phyloP scores from a whole-genome alignment of 352 stramenopile genomes.

The Pythium diclinum region DNA sequence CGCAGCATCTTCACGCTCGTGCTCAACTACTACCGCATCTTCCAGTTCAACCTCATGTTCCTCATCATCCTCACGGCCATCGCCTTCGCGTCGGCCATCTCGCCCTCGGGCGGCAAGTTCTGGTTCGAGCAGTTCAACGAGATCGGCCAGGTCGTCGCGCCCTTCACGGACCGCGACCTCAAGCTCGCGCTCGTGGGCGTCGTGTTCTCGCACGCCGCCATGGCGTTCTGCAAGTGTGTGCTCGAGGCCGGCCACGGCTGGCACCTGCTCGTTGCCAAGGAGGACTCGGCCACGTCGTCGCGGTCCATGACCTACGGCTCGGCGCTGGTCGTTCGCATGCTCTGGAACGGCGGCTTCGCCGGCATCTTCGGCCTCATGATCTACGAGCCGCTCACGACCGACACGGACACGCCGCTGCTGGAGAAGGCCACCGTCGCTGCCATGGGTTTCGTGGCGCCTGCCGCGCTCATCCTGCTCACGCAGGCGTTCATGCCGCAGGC shows the following conservation, averaged over 20 bases:
- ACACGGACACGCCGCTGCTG: slow-evolving; percentile 25
- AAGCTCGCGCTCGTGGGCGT: slow-evolving; percentile 38
- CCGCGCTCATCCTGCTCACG: slow-evolving; percentile 29
- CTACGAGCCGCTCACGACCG: slow-evolving; percentile 25
- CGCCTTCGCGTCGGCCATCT: slow-evolving; percentile 30
- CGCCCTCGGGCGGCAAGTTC: slow-evolving; percentile 30
- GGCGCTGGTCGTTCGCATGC: slow-evolving; percentile 33
- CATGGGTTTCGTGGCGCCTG: slow-evolving; percentile 27
- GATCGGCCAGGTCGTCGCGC: slow-evolving; percentile 32
- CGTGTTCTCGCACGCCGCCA: slow-evolving; percentile 29
- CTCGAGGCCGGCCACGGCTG: slow-evolving; percentile 39
- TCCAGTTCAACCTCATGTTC: slow-evolving; percentile 60
- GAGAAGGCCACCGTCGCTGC: slow-evolving; percentile 15
- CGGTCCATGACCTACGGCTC: slow-evolving; percentile 39
- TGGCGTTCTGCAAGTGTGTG: slow-evolving; percentile 34
- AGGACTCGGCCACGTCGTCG: slow-evolving; percentile 33
- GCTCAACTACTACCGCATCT: slow-evolving; percentile 49
- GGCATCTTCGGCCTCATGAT: slow-evolving; percentile 40
- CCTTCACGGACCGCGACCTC: slow-evolving; percentile 34
- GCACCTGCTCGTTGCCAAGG: slow-evolving; percentile 32
- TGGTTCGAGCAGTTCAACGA: slow-evolving; percentile 34
- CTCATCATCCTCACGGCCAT: slow-evolving; percentile 34
- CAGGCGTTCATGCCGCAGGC: slow-evolving; percentile 32
- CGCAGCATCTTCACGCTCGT: slow-evolving; percentile 41
- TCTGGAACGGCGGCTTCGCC: slow-evolving; percentile 40